Conservation (phyloP, 495 filamentous ascomycete genomes). For the Hypoxylon fuscum region DNA sequence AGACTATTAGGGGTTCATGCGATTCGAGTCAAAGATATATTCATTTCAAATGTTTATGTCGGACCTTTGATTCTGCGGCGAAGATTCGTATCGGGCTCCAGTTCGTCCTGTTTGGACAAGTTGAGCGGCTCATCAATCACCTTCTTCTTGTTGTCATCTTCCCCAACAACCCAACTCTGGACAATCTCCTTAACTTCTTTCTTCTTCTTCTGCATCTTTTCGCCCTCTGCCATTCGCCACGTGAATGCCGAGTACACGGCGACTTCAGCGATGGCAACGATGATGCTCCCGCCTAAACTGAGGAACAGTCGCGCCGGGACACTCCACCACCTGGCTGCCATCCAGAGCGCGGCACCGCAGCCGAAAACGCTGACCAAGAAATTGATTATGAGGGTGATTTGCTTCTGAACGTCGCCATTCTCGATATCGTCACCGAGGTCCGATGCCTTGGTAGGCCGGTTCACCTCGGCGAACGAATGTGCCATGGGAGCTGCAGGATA, state of each 20-base stretch:
- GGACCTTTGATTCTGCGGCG: constrained; percentile 44
- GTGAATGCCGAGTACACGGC: constrained; percentile 89
- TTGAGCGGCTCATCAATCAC: constrained; percentile 51
- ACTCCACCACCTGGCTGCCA: constrained; percentile 74
- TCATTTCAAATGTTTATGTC: constrained; percentile 11
- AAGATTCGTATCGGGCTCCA: constrained; percentile 37
- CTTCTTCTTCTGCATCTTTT: constrained; percentile 67
- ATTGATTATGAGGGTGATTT: constrained; percentile 78
- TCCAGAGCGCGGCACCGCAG: constrained; percentile 76
- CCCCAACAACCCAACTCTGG: constrained; percentile 73
- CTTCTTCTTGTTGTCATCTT: constrained; percentile 46
- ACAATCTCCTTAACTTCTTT: constrained; percentile 77
- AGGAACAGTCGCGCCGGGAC: constrained; percentile 73
- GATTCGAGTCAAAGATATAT: background rate
- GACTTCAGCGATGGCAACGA: constrained; percentile 87
- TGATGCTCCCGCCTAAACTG: constrained; percentile 70
- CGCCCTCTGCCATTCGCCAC: constrained; percentile 76
- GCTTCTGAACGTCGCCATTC: constrained; percentile 75
- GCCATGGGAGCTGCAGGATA: constrained; percentile 62
- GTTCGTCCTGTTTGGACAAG: constrained; percentile 16
- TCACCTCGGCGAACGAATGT: constrained; percentile 60
- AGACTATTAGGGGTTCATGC: too few relatives aligned
- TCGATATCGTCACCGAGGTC: constrained; percentile 64
- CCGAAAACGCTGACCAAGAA: constrained; percentile 76
- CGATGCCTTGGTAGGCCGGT: constrained; percentile 45